Percentiles rank a stretch among this genome's conserved stretches.
These are phyloP conservation scores for Bisporella sp. DNA, from an alignment of 2,329 filamentous ascomycete species.

Conservation along the genomic window DNA sequence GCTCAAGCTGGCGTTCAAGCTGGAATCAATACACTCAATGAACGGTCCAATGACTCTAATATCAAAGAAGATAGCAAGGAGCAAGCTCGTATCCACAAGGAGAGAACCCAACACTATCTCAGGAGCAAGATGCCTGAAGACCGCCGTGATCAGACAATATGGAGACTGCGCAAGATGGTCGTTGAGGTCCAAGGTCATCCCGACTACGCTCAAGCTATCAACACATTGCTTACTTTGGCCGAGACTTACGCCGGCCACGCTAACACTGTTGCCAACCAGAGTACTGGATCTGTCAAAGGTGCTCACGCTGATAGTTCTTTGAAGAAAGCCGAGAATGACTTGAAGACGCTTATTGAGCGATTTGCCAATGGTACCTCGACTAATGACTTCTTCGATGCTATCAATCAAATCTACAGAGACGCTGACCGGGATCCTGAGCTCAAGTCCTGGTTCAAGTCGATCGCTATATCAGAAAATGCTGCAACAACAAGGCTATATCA, in stretches of 20 bases:
- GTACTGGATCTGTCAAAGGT: slow-evolving; percentile 64
- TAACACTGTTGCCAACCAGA: slow-evolving; percentile 55
- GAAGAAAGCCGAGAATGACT: slow-evolving; percentile 66
- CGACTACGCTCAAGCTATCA: slow-evolving; percentile 73
- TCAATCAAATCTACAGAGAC: slow-evolving; percentile 80
- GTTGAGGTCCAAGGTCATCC: slow-evolving; percentile 93
- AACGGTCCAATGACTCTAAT: slow-evolving; percentile 54
- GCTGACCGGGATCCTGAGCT: slow-evolving; percentile 83
- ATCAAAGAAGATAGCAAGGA: slow-evolving; percentile 53
- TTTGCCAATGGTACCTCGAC: slow-evolving; percentile 92
- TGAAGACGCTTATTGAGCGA: slow-evolving; percentile 81
- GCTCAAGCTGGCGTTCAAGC: slow-evolving; percentile 37
- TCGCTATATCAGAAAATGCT: slow-evolving; percentile 74
- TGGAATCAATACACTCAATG: slow-evolving; percentile 36
- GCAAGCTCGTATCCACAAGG: slow-evolving; percentile 42
- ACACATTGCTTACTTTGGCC: slow-evolving; percentile 75
- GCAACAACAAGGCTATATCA: slow-evolving; percentile 83
- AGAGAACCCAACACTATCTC: slow-evolving; percentile 64
- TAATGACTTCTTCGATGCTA: slow-evolving; percentile 76
- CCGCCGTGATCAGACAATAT: slow-evolving; percentile 86
- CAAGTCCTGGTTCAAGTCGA: slow-evolving; percentile 83
- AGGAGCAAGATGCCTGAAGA: slow-evolving; percentile 84
- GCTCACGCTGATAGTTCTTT: slow-evolving; percentile 59
- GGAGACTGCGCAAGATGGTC: slow-evolving; percentile 95
- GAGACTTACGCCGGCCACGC: slow-evolving; percentile 79